Conservation (phyloP, 768 basidiomycete species). For the Hygrocybe punicea region DNA sequence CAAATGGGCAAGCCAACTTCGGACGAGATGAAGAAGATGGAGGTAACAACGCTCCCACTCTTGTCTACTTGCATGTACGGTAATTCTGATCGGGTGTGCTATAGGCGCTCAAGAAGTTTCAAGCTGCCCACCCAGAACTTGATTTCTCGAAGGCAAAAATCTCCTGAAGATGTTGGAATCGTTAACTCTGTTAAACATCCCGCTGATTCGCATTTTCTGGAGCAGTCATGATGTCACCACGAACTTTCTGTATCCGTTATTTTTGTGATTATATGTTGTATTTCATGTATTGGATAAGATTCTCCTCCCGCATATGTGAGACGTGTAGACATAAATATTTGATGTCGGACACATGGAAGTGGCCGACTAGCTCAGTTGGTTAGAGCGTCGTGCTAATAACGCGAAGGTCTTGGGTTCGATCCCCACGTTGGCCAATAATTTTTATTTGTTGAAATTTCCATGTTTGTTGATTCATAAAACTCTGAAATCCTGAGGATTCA, state of each 20-base stretch:
- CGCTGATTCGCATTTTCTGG: background rate
- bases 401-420: constrained; percentile 81
- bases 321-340: too few relatives aligned
- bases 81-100: constrained; percentile 5
- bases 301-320: too few relatives aligned
- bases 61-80: background rate
- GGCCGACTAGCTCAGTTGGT: constrained; percentile 93
- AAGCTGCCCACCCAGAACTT: constrained; percentile 85
- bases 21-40: constrained; percentile 89
- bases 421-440: constrained; percentile 64
- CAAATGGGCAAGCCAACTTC: constrained; percentile 96
- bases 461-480: too few relatives aligned
- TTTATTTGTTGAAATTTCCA: constrained; percentile 15
- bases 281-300: too few relatives aligned
- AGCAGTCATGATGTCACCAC: too few relatives aligned
- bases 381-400: constrained; percentile 91
- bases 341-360: too few relatives aligned
- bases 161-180: constrained; percentile 43
- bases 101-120: constrained; percentile 84
- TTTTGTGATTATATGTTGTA: too few relatives aligned
- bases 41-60: constrained; percentile 44
- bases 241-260: background rate
- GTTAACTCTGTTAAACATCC: background rate
- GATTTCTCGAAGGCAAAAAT: constrained; percentile 93
- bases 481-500: too few relatives aligned